phyloP scores from a whole-genome alignment of 176 grass and related monocot species.

The Oryza rufipogon region DNA sequence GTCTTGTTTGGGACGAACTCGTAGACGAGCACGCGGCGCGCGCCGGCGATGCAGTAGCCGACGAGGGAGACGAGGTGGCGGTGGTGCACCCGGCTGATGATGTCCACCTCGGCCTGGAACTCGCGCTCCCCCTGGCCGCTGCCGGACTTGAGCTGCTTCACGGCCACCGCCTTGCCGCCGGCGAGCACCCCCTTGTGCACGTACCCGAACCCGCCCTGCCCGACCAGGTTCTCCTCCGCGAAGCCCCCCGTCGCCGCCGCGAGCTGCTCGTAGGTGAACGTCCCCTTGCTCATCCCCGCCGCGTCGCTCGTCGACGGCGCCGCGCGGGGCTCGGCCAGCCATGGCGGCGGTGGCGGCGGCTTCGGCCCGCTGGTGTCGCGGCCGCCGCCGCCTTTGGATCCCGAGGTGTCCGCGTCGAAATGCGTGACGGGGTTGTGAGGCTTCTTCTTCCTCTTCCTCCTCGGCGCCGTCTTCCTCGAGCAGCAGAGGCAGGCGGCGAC shows the following conservation, averaged over 20 bases:
- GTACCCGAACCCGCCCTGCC: constrained; percentile 81
- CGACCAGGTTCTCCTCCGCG: constrained; percentile 62
- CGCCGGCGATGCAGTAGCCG: constrained; percentile 62
- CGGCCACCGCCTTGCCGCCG: constrained; percentile 61
- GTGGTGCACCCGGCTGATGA: constrained; percentile 94
- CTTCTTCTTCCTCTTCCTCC: constrained; percentile 52
- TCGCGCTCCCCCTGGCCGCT: constrained; percentile 78
- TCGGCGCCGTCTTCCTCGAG: constrained; percentile 56
- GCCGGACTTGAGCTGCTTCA: constrained; percentile 81
- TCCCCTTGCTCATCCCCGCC: constrained; percentile 49
- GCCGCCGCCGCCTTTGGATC: constrained; percentile 45
- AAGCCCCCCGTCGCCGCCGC: constrained; percentile 57
- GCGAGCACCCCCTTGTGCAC: constrained; percentile 75
- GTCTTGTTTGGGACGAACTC: constrained; percentile 67
- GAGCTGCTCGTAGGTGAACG: constrained; percentile 70
- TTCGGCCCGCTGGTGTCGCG: constrained; percentile 36
- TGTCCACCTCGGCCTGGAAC: constrained; percentile 91
- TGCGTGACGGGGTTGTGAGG: constrained; percentile 59
- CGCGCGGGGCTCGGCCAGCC: constrained; percentile 33
- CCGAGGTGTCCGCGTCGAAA: constrained; percentile 58
- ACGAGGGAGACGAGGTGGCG: constrained; percentile 92
- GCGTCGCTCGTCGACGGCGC: constrained; percentile 42
- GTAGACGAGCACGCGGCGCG: constrained; percentile 56
- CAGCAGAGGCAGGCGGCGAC: constrained; percentile 58
- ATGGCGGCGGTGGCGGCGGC: constrained; percentile 45